Evolutionary conservation across 23 red algal genomes (phyloP), one percentile per base, ranked within the genome.

Genomic region (Gracilariopsis chorda): DNA sequence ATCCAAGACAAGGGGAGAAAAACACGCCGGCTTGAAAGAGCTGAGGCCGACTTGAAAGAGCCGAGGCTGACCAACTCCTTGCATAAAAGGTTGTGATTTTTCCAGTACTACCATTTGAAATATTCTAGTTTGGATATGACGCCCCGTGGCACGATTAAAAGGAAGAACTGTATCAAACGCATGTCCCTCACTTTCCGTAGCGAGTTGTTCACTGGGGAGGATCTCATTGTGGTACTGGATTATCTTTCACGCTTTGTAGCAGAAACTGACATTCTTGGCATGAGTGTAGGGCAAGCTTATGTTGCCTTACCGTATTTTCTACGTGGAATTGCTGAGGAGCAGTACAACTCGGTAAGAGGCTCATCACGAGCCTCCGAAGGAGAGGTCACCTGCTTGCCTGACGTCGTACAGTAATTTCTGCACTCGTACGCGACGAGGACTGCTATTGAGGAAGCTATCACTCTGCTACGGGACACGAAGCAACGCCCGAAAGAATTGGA

Each of bases 201-300:
- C 60, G 12, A 7, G 60, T 32, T 2, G 2, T 65, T 65, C 16
- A 65, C 24, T 65, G 28, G 60, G 16, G 28, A 65, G n/a, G 60
- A 65, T 23, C 60, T 33, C 7, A 65, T 65, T 14, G 7, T 65
- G 9, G n/a, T 33, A 23, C 23, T 34, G 60, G 60, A 65, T 2
- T 65, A 35, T 65, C 24, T 65, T 3, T 71, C 64, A 37, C 64
- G 64, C 64, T 71, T 71, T 71, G 64, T 71, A 37, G 64, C 33
- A 3, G 28, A 65, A 33, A 33, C 28, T 4, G 23, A 65, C 28
- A 65, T 33, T 23, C n/a, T 11, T 33, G 2, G 28, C 60, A 65
- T 3, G 28, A 65, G 60, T 65, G 60, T 35, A 33, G 28, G 3
- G 4, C 60, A 65, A 33, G 60, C 60, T 5, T 34, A 27, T 33